phyloP scores from a whole-genome alignment of 495 filamentous ascomycete species.

The Pyronema omphalodes region DNA sequence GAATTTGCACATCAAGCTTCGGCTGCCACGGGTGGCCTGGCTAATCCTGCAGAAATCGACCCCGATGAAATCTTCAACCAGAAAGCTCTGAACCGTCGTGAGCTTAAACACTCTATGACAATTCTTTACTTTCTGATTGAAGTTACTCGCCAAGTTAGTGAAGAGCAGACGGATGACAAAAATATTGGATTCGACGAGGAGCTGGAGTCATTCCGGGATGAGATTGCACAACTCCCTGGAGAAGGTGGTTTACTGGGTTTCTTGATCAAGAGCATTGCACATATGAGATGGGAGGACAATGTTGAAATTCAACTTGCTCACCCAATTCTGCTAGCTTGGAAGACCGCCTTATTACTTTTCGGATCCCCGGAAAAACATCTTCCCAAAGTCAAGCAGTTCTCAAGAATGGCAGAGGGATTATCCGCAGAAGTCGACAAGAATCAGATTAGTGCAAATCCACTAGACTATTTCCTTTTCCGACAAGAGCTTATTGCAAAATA shows the following conservation, averaged over 20 bases:
- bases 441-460: constrained; percentile 73
- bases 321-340: constrained; percentile 75
- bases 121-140: constrained; percentile 57
- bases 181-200: constrained; percentile 12
- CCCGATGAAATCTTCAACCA: constrained; percentile 11
- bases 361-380: constrained; percentile 50
- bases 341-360: constrained; percentile 67
- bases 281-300: constrained; percentile 71
- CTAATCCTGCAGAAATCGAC: constrained; percentile 12
- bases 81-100: constrained; percentile 29
- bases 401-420: constrained; percentile 29
- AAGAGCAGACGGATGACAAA: constrained; percentile 5
- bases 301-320: constrained; percentile 21
- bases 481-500: constrained; percentile 99
- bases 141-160: constrained; percentile 32
- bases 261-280: constrained; percentile 54
- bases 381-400: constrained; percentile 50
- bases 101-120: constrained; percentile 43
- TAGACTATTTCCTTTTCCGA: constrained; percentile 90
- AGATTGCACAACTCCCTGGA: constrained; percentile 31
- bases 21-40: not conserved
- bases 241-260: constrained; percentile 42
- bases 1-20: constrained; percentile 11
- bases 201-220: constrained; percentile 18
- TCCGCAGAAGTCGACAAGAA: constrained; percentile 28